phyloP scores from a whole-genome alignment of 495 filamentous ascomycete species.

The Neohortaea acidophila region DNA sequence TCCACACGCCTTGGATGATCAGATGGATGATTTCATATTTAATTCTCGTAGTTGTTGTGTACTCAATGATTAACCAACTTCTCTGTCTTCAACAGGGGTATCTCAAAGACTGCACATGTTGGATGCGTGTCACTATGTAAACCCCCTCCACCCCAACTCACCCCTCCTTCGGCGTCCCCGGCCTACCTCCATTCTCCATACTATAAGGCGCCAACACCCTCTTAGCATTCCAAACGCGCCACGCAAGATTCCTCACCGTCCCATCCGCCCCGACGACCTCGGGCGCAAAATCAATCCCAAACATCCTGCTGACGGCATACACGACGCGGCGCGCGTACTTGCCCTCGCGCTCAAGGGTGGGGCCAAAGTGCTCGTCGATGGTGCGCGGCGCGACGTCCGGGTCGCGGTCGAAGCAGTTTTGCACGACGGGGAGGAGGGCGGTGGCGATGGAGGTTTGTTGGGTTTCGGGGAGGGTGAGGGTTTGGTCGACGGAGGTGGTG shows the following conservation, averaged over 20 bases:
- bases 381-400: slow-evolving; percentile 78
- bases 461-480: too few species aligned
- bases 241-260: slow-evolving; percentile 76
- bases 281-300: slow-evolving; percentile 87
- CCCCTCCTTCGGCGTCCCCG: slow-evolving; percentile 1
- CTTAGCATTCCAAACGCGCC: slow-evolving; percentile 91
- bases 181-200: background rate
- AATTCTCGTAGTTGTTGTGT: too few species aligned
- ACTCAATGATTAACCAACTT: too few species aligned
- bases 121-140: too few species aligned
- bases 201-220: slow-evolving; percentile 68
- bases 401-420: slow-evolving; percentile 84
- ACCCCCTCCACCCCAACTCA: too few species aligned
- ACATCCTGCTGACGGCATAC: slow-evolving; percentile 93
- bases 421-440: slow-evolving; percentile 64
- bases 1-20: too few species aligned
- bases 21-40: too few species aligned
- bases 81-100: too few species aligned
- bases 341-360: slow-evolving; percentile 64
- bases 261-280: slow-evolving; percentile 89
- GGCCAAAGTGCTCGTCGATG: slow-evolving; percentile 67
- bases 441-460: slow-evolving; percentile 45
- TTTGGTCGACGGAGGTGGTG: too few species aligned
- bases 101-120: too few species aligned
- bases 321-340: slow-evolving; percentile 82